Evolutionary conservation across 2,329 filamentous ascomycete genomes (phyloP).

Genomic region (Albophoma yamanashiensis): DNA sequence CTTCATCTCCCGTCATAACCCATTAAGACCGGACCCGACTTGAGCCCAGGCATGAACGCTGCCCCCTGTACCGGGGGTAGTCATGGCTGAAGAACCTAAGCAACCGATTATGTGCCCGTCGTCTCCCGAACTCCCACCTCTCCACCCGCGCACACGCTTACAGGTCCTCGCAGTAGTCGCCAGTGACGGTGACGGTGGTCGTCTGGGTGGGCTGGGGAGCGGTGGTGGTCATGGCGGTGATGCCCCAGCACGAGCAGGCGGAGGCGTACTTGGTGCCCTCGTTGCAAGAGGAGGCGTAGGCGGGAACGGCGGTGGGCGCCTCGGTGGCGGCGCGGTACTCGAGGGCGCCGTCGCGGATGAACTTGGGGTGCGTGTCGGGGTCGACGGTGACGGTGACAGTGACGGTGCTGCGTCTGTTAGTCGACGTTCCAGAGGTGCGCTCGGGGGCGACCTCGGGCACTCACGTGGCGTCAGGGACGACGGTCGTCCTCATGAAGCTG

Average conservation of each 20-base stretch:
- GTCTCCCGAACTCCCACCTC: background rate
- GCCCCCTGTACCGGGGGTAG: background rate
- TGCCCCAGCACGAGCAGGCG: constrained; percentile 34
- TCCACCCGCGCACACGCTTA: constrained; percentile 5
- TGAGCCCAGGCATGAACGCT: background rate
- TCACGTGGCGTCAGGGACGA: constrained; percentile 29
- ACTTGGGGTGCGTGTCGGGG: constrained; percentile 13
- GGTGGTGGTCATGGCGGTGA: constrained; percentile 27
- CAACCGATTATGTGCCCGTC: background rate
- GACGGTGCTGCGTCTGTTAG: constrained; percentile 13
- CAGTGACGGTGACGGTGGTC: constrained; percentile 28
- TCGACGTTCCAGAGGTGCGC: background rate
- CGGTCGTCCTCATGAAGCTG: constrained; percentile 27
- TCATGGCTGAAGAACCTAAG: background rate
- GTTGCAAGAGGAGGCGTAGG: constrained; percentile 29
- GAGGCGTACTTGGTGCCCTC: constrained; percentile 24
- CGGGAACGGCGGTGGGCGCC: constrained; percentile 21
- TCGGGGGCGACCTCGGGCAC: constrained; percentile 5
- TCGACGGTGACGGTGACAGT: constrained; percentile 29
- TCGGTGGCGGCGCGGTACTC: constrained; percentile 20
- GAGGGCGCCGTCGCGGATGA: constrained; percentile 16
- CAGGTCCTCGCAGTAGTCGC: constrained; percentile 29
- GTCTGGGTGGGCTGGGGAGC: constrained; percentile 27
- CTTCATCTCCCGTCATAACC: constrained; percentile 6
- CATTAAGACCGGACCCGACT: constrained; percentile 1